Base-by-base conservation (phyloP, 352 stramenopile genomes). In the Phytopythium boreale region DNA sequence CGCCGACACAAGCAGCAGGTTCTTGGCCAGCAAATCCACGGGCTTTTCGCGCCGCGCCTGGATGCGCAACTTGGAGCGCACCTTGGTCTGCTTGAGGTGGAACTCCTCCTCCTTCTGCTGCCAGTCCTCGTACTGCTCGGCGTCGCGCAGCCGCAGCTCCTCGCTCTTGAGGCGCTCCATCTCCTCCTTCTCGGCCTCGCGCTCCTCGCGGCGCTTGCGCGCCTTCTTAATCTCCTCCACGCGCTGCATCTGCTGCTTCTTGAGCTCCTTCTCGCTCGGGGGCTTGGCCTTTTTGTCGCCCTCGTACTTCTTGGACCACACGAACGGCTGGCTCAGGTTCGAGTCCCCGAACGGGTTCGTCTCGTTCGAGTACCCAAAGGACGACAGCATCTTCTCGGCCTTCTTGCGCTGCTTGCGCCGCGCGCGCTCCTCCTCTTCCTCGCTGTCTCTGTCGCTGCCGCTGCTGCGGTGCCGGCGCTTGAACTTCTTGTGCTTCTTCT, bases 341-440 rank as follows among this genome's bases (percentile, higher is more conserved):
- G 95, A 90, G 79, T 99, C 97, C 24, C 97, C 95, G 62, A 99
- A 99, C 51, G 97, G 97, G 76, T 99, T 99, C 47, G 97, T 90
- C 22, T 99, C 97, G 74, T 98, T 97, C n/a, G 96, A 98, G 77
- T 99, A 99, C 41, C 97, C 96, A 69, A 99, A 84, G 34, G 73
- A 75, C 44, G 83, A 75, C 29, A 94, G 75, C 67, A 96, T 72
- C 59, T 94, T 94, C 47, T 84, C 74, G 7, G 85, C 77, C 51
- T 88, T 82, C 68, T 90, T 90, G 61, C 76, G 78, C 66, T 84
- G 75, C 52, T 81, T 87, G 50, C 81, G 83, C 70, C 77, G 71
- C 10, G 46, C 49, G 37, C 84, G 87, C 56, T 77, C 76, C 39
- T 84, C 79, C 0, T 78, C 61, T 0, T 76, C 75, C 53, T 70